A percentile compares a stretch with the other conserved stretches of the same genome.
Evolutionary conservation across 257 asterid genomes (phyloP).

Genomic region (Rauvolfia tetraphylla): DNA sequence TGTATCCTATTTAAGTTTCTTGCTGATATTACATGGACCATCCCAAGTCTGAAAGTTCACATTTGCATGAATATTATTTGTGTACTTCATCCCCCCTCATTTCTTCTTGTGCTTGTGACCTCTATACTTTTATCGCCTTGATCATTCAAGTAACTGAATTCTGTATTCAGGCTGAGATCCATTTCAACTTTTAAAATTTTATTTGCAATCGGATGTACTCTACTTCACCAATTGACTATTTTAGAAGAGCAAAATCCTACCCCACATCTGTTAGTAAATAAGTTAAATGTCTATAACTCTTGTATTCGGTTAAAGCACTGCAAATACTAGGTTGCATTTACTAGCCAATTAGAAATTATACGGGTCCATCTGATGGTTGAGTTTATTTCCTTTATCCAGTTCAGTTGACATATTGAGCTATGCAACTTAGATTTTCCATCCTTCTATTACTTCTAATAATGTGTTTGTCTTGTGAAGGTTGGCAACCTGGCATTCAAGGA

Average conservation of each 20-base stretch:
- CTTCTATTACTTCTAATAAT: neutral
- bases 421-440: neutral
- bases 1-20: neutral
- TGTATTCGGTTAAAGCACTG: neutral
- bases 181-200: neutral
- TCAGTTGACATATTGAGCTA: neutral
- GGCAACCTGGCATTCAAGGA: slow-evolving; percentile 93
- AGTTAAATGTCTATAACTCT: neutral
- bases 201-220: neutral
- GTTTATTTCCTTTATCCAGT: neutral
- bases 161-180: slow-evolving; percentile 1
- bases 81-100: neutral
- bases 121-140: neutral
- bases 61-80: neutral
- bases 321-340: neutral
- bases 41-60: neutral
- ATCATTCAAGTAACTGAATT: neutral
- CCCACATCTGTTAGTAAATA: neutral
- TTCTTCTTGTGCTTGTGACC: neutral
- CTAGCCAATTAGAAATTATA: neutral
- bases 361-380: neutral
- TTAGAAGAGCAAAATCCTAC: neutral
- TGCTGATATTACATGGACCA: neutral
- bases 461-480: slow-evolving; percentile 45
- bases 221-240: neutral